Evolutionary conservation across 1,139 yeast genomes (phyloP), one percentile per base, ranked within the genome.

Genomic region (Nadsonia commutata): DNA sequence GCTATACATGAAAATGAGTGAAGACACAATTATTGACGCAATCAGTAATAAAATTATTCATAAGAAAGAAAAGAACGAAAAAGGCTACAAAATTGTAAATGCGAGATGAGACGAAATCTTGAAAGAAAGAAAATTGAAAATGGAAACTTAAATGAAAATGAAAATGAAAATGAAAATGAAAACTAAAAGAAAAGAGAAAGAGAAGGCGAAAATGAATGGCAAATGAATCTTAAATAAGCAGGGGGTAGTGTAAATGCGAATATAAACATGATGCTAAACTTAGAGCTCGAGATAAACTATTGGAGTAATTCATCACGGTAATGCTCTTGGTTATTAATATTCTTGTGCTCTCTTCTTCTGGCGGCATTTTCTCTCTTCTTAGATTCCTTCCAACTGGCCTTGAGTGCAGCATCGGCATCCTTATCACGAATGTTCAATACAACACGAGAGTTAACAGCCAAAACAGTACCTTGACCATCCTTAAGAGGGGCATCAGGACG

Each of bases 391-490:
- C 95, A 86, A 7, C 71, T 75, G 57, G 83, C 72, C 72, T 84
- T 84, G 63, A 78, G 78, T 37, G 68, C 65, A 46, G 72, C 73
- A 31, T 60, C 62, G 18, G 61, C 57, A 38, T 59, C 62, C n/a
- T 55, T 51, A n/a, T 55, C 46, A 62, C 60, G 74, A 71, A 56
- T 74, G 74, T 52, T 67, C 62, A 42, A 73, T 60, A 51, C 70
- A 46, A 77, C 81, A 64, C 95, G 76, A 2, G 88, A 75, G 58
- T 88, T 96, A 2, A 95, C 96, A 31, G 96, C 94, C 57, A 84
- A 72, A 22, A 90, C 80, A 0, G 97, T 90, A 51, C 94, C 93
- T 65, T 85, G 95, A 40, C 95, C 97, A 59, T 86, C 95, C 27
- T 80, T 71, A 38, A 80, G 68, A 42, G 74, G 74, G 47, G 72